These are phyloP conservation scores for Capniomyces stellatus DNA, from an alignment of 371 early-diverging fungal species.

Conservation along the genomic window DNA sequence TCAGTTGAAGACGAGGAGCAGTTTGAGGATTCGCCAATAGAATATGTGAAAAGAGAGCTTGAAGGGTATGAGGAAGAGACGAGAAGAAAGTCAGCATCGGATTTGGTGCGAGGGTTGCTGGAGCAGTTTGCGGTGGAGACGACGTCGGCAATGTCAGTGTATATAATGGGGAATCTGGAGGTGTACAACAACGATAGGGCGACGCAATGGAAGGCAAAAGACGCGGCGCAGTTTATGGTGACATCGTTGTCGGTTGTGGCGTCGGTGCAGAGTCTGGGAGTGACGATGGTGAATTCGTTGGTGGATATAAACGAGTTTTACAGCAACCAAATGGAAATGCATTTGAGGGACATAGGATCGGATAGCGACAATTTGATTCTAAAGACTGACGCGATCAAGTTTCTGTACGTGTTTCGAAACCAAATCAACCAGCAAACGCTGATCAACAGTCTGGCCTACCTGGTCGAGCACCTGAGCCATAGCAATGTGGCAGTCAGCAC, in stretches of 20 bases:
- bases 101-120: slow-evolving; percentile 79
- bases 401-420: slow-evolving; percentile 74
- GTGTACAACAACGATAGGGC: slow-evolving; percentile 46
- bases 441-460: slow-evolving; percentile 49
- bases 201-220: slow-evolving; percentile 87
- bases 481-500: slow-evolving; percentile 71
- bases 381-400: slow-evolving; percentile 86
- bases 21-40: slow-evolving; percentile 92
- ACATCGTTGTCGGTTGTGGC: slow-evolving; percentile 45
- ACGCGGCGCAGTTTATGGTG: slow-evolving; percentile 80
- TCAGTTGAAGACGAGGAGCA: slow-evolving; percentile 80
- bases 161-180: slow-evolving; percentile 53
- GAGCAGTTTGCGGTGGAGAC: slow-evolving; percentile 67
- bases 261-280: slow-evolving; percentile 39
- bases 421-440: slow-evolving; percentile 72
- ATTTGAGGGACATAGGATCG: slow-evolving; percentile 48
- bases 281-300: slow-evolving; percentile 52
- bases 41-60: slow-evolving; percentile 80
- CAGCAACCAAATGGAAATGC: slow-evolving; percentile 51
- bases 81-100: slow-evolving; percentile 78
- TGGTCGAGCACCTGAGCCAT: slow-evolving; percentile 63
- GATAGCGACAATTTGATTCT: slow-evolving; percentile 65
- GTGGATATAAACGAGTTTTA: slow-evolving; percentile 74
- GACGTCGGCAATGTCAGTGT: slow-evolving; percentile 58
- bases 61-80: slow-evolving; percentile 71